Evolutionary conservation across 2,329 filamentous ascomycete genomes (phyloP).

Genomic region (Fusarium sp.): DNA sequence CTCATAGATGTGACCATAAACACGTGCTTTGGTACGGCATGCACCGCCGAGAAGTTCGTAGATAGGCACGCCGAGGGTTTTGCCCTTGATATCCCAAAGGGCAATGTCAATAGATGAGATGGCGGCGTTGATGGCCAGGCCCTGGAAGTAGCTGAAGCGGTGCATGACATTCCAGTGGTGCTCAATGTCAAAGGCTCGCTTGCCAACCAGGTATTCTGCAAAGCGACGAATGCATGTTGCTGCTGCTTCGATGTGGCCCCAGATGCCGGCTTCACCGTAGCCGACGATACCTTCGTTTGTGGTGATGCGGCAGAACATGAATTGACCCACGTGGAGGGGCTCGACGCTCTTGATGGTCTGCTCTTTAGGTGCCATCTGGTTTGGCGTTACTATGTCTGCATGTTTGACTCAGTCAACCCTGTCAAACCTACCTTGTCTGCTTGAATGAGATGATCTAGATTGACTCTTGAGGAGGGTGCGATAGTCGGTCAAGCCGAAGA

Average conservation of each 20-base stretch:
- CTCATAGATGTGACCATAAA: slow-evolving; percentile 27
- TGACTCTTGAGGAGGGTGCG: too few relatives aligned
- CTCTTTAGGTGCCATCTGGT: not conserved
- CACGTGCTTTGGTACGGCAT: slow-evolving; percentile 21
- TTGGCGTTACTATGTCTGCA: too few relatives aligned
- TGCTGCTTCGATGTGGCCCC: slow-evolving; percentile 15
- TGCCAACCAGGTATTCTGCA: slow-evolving; percentile 14
- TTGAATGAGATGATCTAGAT: too few relatives aligned
- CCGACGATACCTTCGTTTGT: slow-evolving; percentile 3
- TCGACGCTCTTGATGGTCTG: not conserved
- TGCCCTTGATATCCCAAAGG: slow-evolving; percentile 26
- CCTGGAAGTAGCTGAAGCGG: slow-evolving; percentile 34
- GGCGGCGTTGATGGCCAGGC: slow-evolving; percentile 27
- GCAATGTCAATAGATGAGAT: slow-evolving; percentile 33
- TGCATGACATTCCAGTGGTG: slow-evolving; percentile 39
- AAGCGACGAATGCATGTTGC: slow-evolving; percentile 2
- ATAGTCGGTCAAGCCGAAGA: too few relatives aligned
- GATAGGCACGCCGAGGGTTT: slow-evolving; percentile 17
- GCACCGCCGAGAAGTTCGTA: slow-evolving; percentile 27
- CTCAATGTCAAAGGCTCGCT: slow-evolving; percentile 19
- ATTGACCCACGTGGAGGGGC: slow-evolving; percentile 1
- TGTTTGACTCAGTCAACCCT: too few relatives aligned
- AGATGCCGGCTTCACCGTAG: slow-evolving; percentile 13
- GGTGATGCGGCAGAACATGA: slow-evolving; percentile 9
- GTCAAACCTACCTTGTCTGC: too few relatives aligned